Conservation (phyloP, 2,329 filamentous ascomycete species). For the Colletotrichum somersetense region DNA sequence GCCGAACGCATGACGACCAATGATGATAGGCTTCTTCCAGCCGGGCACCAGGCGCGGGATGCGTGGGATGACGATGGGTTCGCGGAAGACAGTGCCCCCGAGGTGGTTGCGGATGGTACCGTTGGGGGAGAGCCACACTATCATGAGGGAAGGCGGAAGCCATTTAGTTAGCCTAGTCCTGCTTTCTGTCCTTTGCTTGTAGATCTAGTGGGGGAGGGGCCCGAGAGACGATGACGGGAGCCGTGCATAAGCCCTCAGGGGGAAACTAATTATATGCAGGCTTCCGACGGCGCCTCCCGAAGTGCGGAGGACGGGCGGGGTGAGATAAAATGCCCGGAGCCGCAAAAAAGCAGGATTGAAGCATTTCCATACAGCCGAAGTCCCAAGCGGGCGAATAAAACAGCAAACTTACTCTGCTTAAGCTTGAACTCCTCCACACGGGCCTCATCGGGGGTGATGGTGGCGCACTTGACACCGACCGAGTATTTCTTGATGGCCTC, state of each 20-base stretch:
- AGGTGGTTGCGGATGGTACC: conserved; percentile 83
- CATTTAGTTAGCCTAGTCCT: conserved; percentile 18
- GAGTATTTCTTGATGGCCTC: conserved; percentile 99
- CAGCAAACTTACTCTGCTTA: conserved; percentile 83
- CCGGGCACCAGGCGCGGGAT: conserved; percentile 94
- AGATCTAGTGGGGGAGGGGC: conserved; percentile 1
- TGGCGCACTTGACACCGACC: conserved; percentile 98
- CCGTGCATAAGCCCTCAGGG: not conserved
- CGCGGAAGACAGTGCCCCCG: conserved; percentile 97
- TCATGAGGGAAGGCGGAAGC: conserved; percentile 24
- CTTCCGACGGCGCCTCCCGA: conserved; percentile 19
- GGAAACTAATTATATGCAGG: conserved; percentile 23
- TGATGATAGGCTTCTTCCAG: conserved; percentile 99
- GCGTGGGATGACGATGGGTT: conserved; percentile 95
- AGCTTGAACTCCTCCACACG: conserved; percentile 98
- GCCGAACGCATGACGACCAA: conserved; percentile 97
- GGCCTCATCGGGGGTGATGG: conserved; percentile 97
- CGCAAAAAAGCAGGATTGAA: not conserved
- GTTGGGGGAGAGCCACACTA: conserved; percentile 98
- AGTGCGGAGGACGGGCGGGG: conserved; percentile 20
- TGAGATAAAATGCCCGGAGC: conserved; percentile 22
- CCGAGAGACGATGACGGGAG: not conserved
- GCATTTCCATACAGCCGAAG: not conserved
- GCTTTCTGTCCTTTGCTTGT: not conserved
- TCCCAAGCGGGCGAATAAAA: not conserved